A percentile compares a stretch with the other conserved stretches of the same genome.
phyloP scores from a whole-genome alignment of 176 grass and related monocot genomes.

The Chrysopogon serrulatus region DNA sequence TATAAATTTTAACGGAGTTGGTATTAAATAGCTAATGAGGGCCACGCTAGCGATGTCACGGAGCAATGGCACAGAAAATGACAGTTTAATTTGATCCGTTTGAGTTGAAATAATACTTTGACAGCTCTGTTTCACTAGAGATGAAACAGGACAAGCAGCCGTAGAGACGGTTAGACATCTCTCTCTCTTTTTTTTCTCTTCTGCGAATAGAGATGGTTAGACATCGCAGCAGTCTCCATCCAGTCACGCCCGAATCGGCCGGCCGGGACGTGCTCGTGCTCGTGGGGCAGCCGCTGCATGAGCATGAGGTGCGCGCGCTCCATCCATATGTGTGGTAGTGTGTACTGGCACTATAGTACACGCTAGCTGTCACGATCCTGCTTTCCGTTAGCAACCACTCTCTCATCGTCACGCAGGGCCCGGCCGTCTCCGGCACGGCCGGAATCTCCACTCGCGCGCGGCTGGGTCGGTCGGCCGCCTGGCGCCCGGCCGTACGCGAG shows the following conservation, averaged over 20 bases:
- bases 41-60: no score
- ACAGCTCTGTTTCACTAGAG: no score
- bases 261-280: not conserved
- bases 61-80: not conserved
- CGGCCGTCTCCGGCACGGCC: no score
- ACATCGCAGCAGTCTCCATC: not conserved
- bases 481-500: not conserved
- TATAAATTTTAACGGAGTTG: no score
- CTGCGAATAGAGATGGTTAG: not conserved
- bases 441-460: not conserved
- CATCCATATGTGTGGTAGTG: not conserved
- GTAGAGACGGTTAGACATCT: not conserved
- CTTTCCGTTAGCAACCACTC: not conserved
- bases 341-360: not conserved
- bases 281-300: not conserved
- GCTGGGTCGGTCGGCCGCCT: not conserved
- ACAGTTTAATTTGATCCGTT: no score
- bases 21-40: no score
- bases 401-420: not conserved
- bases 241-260: not conserved
- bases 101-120: no score
- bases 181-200: no score
- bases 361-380: not conserved
- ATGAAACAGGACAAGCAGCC: not conserved
- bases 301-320: not conserved